Conservation (phyloP, 2,329 filamentous ascomycete species). For the Gaeumannomyces sp. region DNA sequence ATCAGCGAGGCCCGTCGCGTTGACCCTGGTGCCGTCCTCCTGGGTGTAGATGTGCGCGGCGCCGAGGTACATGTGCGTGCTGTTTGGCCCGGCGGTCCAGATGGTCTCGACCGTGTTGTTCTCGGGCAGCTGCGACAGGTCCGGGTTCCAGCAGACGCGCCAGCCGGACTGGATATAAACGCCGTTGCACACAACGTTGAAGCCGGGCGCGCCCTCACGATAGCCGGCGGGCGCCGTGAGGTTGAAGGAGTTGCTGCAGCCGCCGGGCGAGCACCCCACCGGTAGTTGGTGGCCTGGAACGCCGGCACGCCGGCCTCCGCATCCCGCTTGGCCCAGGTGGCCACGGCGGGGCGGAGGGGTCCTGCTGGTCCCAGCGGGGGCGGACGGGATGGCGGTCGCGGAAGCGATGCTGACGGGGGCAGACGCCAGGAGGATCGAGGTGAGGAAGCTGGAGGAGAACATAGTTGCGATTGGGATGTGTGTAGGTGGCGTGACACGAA, state of each 20-base stretch:
- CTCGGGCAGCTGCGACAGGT: conserved; percentile 9
- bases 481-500: background rate
- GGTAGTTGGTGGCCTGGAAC: conserved; percentile 5
- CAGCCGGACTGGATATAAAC: conserved; percentile 20
- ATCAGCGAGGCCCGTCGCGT: background rate
- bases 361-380: background rate
- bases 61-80: conserved; percentile 18
- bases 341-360: too few species aligned
- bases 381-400: background rate
- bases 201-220: conserved; percentile 19
- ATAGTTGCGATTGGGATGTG: background rate
- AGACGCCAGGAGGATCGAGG: background rate
- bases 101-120: conserved; percentile 17
- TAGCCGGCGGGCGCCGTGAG: conserved; percentile 19
- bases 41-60: conserved; percentile 18
- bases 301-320: background rate
- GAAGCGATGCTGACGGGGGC: background rate
- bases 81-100: conserved; percentile 16
- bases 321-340: background rate
- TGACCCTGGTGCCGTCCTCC: background rate
- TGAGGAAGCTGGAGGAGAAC: background rate
- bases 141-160: conserved; percentile 16
- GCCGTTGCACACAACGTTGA: conserved; percentile 21
- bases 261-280: conserved; percentile 19
- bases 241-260: conserved; percentile 20